Conservation (phyloP, 2,329 filamentous ascomycete species). For the Colletotrichum tropicale region DNA sequence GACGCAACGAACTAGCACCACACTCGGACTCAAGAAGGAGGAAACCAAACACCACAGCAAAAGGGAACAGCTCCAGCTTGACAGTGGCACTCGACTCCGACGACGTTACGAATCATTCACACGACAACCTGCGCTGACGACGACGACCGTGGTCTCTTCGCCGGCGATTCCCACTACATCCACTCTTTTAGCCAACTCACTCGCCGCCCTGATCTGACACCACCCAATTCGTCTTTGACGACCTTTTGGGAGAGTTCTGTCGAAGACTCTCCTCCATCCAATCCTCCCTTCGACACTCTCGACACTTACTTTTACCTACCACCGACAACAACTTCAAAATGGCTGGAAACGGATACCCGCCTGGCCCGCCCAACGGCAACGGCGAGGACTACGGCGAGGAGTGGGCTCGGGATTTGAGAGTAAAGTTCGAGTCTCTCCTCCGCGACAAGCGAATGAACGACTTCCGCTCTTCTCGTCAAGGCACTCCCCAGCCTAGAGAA, state of each 20-base stretch:
- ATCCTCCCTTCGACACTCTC: neutral
- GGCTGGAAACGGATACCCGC: constrained; percentile 41
- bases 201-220: neutral
- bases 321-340: constrained; percentile 28
- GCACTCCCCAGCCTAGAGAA: constrained; percentile 58
- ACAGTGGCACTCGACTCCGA: neutral
- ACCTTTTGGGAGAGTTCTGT: constrained; percentile 1
- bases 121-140: constrained; percentile 3
- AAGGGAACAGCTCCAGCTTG: neutral
- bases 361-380: constrained; percentile 29
- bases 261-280: constrained; percentile 1
- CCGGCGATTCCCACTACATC: neutral
- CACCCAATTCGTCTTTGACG: neutral
- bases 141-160: neutral
- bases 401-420: constrained; percentile 79
- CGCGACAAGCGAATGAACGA: constrained; percentile 88
- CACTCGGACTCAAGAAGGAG: neutral
- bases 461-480: constrained; percentile 62
- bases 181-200: neutral
- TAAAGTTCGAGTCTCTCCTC: constrained; percentile 86
- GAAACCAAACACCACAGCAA: neutral
- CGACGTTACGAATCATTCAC: neutral
- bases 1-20: constrained; percentile 1
- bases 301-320: neutral
- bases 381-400: constrained; percentile 65